Evolutionary conservation across 257 asterid species (phyloP), one percentile per base, ranked within the genome.

Genomic region (Nicotiana obtusifolia): DNA sequence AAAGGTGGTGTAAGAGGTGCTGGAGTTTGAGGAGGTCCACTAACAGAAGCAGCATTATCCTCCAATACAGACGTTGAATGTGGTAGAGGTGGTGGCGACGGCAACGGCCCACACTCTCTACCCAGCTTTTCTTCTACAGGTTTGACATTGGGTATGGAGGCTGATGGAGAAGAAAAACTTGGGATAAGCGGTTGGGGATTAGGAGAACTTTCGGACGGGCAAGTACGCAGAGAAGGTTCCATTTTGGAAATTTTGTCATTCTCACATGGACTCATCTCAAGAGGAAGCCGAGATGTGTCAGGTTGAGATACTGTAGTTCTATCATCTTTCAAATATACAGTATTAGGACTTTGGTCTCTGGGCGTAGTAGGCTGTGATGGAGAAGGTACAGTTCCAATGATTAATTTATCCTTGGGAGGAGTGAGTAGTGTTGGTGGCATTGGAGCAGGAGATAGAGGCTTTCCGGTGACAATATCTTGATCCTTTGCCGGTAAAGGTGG

Each of bases 361-460:
- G 86, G 79, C 24, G 67, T 59, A 84, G 71, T 13, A 57, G 62
- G 33, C 2, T 35, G 65, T 82, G 82, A 64, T 44, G 82, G 84
- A 75, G 81, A 67, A 66, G 49, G 66, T 82, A 79, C 73, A 80
- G 77, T 77, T 28, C 59, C 80, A 78, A 81, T 84, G 24, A 80
- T 65, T 35, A 65, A 37, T 71, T 85, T 86, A 76, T 91, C 91
- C 84, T 83, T 82, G 81, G 81, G 80, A 59, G 87, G 87, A 73
- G 89, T 75, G 53, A 61, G 67, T 64, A 87, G 88, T 82, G 84
- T 65, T 33, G 64, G 44, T 52, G 81, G 68, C 65, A 54, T 67
- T 82, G 77, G 76, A 62, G 84, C 76, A 57, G 86, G 83, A 60
- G 81, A 68, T 52, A 59, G 65, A 83, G 86, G 81, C 11, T 35